Percentiles rank a stretch among this genome's conserved stretches.
phyloP scores from a whole-genome alignment of 208 protist species.

The Trypanosoma melophagium region DNA sequence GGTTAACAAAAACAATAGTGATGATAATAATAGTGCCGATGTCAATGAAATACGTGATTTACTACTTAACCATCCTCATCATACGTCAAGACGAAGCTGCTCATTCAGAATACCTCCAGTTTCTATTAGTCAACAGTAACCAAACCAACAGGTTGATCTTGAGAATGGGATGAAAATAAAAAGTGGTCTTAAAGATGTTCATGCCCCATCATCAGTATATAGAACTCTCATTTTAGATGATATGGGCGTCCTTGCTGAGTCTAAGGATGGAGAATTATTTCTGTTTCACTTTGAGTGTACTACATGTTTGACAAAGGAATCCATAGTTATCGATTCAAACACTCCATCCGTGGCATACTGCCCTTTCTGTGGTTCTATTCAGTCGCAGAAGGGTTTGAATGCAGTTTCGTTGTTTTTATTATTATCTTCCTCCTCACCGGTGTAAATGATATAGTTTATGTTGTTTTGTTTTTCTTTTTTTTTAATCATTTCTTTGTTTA shows the following conservation, averaged over 20 bases:
- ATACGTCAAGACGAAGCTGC: neutral
- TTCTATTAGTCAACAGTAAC: too few relatives aligned
- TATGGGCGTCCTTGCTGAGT: neutral
- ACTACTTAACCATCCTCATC: neutral
- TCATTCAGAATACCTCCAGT: neutral
- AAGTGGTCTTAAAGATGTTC: neutral
- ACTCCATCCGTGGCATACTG: slow-evolving; percentile 14
- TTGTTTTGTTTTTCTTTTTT: too few relatives aligned
- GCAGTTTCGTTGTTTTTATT: neutral
- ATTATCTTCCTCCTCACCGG: too few relatives aligned
- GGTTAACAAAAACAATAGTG: neutral
- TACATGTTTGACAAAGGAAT: neutral
- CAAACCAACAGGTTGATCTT: neutral
- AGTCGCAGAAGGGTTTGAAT: neutral
- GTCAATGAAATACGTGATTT: neutral
- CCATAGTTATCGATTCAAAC: slow-evolving; percentile 16
- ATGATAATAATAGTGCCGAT: neutral
- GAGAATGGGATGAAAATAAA: neutral
- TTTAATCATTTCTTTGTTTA: too few relatives aligned
- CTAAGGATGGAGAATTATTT: neutral
- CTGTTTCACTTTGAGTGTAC: slow-evolving; percentile 11
- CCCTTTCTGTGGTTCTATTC: slow-evolving; percentile 26
- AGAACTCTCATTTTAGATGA: neutral
- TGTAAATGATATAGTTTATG: too few relatives aligned
- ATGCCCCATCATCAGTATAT: neutral